Percentiles rank a stretch among this genome's conserved stretches.
Evolutionary conservation across 345 rosid genomes (phyloP).

Genomic region (Salix koriyanagi): DNA sequence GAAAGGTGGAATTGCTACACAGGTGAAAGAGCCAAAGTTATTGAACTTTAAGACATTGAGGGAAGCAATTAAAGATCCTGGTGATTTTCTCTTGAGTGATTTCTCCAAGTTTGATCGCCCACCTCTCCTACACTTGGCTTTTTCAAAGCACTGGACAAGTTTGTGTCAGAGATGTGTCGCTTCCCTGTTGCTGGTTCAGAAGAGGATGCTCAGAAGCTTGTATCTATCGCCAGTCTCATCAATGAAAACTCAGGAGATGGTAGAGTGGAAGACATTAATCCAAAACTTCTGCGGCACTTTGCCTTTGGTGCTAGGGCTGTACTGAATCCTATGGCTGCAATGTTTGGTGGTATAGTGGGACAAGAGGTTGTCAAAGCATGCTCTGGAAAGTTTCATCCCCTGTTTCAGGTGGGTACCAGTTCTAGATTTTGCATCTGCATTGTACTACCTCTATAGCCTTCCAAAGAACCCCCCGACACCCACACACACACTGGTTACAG

Average conservation of each 20-base stretch:
- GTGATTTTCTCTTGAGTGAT: constrained; percentile 91
- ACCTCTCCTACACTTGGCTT: constrained; percentile 85
- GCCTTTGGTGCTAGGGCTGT: constrained; percentile 96
- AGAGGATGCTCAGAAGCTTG: constrained; percentile 79
- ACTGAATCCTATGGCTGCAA: constrained; percentile 97
- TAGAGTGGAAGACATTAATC: constrained; percentile 67
- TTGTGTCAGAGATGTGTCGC: constrained; percentile 57
- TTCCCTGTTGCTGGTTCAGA: constrained; percentile 89
- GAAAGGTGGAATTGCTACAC: constrained; percentile 96
- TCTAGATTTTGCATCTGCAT: not conserved
- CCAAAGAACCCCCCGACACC: not conserved
- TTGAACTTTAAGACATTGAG: constrained; percentile 82
- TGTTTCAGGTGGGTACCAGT: constrained; percentile 61
- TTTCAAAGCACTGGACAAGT: constrained; percentile 90
- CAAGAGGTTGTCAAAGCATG: constrained; percentile 99
- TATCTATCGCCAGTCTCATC: constrained; percentile 51
- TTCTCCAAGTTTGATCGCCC: constrained; percentile 91
- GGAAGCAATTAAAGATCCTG: constrained; percentile 88
- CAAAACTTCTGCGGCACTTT: constrained; percentile 71
- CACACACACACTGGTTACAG: no score
- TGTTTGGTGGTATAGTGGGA: constrained; percentile 98
- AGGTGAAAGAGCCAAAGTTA: constrained; percentile 84
- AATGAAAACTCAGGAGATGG: constrained; percentile 72
- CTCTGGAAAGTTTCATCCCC: constrained; percentile 97
- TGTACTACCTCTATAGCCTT: not conserved